Evolutionary conservation across 805 yeast genomes (phyloP), one percentile per base, ranked within the genome.

Genomic region (Wickerhamiella alocasiicola): DNA sequence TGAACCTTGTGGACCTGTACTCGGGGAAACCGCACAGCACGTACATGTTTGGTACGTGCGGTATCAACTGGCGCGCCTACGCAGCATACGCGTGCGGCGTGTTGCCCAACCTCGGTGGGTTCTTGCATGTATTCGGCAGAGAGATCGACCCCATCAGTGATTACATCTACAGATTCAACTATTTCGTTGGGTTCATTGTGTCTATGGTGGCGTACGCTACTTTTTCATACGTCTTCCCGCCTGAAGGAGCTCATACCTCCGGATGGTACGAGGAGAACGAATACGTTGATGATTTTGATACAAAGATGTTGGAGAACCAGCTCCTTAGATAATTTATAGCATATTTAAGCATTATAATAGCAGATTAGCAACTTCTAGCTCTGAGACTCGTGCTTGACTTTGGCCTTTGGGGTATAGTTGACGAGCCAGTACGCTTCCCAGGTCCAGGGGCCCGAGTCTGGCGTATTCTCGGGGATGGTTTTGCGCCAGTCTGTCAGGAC

Each of bases 21-120:
- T 50, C 70, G 19, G 70, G 67, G 31, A 51, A 54, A 49, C 56
- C 60, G 4, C 61, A 63, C 27, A 55, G 66, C 5, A 59, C 62
- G 43, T 85, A 83, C 62, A 70, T 70, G 61, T 83, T n/a, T 19
- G 21, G 72, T 61, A 69, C 71, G 51, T 60, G 64, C 36, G 94
- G 94, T 29, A 51, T 73, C 57, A 82, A 83, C 56, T 81, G 93
- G 91, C 69, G 94, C 57, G 95, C 88, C 2, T 76, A 72, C 49
- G 73, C 68, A 7, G 91, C 94, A 1, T 84, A 84, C 56, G 57
- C 84, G 48, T 68, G 77, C 49, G 94, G 94, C 42, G 77, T 85
- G 44, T 64, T 75, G 26, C 91, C 94, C 35, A 84, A 83, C 53
- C 77, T 84, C 54, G 80, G 80, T 16, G 95, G 95, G 3, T 82